Base-by-base conservation (phyloP, 805 yeast genomes). In the Ogataea haglerorum region DNA sequence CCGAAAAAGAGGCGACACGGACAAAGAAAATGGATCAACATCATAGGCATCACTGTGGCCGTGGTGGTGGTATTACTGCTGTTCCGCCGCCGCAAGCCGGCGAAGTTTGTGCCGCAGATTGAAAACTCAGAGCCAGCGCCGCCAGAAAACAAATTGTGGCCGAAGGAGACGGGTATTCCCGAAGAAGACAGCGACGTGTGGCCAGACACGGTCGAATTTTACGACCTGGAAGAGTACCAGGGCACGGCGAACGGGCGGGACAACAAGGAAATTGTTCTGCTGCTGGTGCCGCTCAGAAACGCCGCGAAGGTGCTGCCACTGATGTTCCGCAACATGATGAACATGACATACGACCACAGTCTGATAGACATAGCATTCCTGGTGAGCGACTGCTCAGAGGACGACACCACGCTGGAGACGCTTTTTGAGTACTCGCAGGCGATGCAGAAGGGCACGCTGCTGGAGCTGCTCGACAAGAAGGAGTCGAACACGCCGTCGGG, bases 251-350 rank as follows among this genome's bases (percentile, higher is more conserved):
- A 69, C 29, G 88, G 85, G 12, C 60, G 58, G 12, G 54, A 49
- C 7, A 60, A 71, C 13, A 75, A 78, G 10, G 95, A 87, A 47
- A 75, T 79, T 34, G 78, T 87, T 10, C 64, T 87, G 41, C 64
- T 88, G 37, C 70, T 82, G 46, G 74, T 87, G 55, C 96, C 96
- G 8, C 65, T 87, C 46, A 70, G 95, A 61, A 82, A 87, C 54
- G 95, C 95, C 0, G 84, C 77, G 52, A 69, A 73, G 21, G 90
- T 85, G 15, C 64, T 87, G 46, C 89, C 93, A 10, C 69, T 86
- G 69, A 87, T 89, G 72, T 86, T 88, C 65, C 81, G 82, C 54
- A 85, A 87, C 63, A 66, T 87, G 63, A 85, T 84, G 91, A 86
- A 87, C 60, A 67, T 87, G 63, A 85, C 95, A 1, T 87, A 87